Base-by-base conservation (phyloP, 192 early-diverging fungal genomes). In the Globomyces pollinis-pini region DNA sequence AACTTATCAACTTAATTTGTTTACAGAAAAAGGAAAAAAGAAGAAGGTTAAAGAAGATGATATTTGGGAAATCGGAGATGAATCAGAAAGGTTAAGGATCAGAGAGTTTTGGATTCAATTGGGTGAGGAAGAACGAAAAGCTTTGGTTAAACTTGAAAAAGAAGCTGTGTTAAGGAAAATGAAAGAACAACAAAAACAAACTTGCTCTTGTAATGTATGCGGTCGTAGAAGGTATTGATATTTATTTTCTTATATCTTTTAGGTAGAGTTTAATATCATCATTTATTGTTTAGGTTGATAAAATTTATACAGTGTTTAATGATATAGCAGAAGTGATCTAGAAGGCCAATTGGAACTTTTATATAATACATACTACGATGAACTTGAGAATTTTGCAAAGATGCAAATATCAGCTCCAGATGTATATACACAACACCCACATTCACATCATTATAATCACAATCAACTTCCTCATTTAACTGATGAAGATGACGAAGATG, bases 351-450 rank as follows among this genome's bases (percentile, higher is more conserved):
- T 92, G 5, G 90, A 92, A 61, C 68, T 85, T 5, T 75, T 92
- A 1, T 92, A 92, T 63, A 88, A 92, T 62, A 87, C 88, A 20
- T 92, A 92, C 62, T 92, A 91, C 62, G 87, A 89, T 55, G 90
- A 92, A 63, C 71, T 92, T 30, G 88, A 92, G 66, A 83, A 84
- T 50, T 91, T 87, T 63, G 88, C 90, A 18, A 86, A 91, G 60
- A 77, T 86, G 29, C 86, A 89, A 58, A 43, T 41, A 50, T 70
- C 61, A 13, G 56, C 41, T n/a, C 57, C 64, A 44, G 69, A 57
- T 29, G 26, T 59, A 24, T 26, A 47, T 44, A 31, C 3, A 50
- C 41, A 66, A 38, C 65, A 70, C n/a, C 53, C 69, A 0, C 67
- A 70, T 59, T 35, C 63, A 33, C 66, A 76, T 59, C 59, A 60